Percentiles rank a stretch among this genome's conserved stretches.
Conservation (phyloP, 495 filamentous ascomycete species). For the Darksidea phi region DNA sequence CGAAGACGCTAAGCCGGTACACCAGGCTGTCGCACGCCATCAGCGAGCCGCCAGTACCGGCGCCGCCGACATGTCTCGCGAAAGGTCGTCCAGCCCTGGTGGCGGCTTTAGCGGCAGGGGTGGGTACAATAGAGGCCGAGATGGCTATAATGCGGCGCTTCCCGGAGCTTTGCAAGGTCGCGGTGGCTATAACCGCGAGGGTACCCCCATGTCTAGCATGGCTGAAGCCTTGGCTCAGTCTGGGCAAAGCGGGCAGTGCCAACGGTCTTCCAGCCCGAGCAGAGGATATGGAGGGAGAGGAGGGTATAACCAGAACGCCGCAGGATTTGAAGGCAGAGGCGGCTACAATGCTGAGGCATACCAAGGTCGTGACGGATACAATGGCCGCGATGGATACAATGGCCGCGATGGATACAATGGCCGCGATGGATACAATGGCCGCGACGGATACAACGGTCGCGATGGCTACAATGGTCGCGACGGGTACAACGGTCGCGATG, state of each 20-base stretch:
- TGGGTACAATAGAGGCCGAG: constrained; percentile 26
- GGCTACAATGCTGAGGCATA: constrained; percentile 12
- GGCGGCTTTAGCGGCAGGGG: constrained; percentile 29
- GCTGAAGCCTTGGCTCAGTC: constrained; percentile 1
- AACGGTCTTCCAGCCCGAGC: background rate
- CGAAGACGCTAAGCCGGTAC: constrained; percentile 20
- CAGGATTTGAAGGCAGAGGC: background rate
- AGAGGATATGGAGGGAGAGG: constrained; percentile 10
- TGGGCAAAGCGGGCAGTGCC: background rate
- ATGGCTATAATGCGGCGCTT: constrained; percentile 7
- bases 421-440: constrained; percentile 23
- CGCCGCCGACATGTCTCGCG: constrained; percentile 9
- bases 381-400: constrained; percentile 15
- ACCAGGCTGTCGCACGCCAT: constrained; percentile 23
- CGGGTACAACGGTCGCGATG: constrained; percentile 16
- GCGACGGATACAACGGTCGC: constrained; percentile 33
- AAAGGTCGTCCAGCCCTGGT: constrained; percentile 29
- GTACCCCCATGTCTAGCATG: background rate
- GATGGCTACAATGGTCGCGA: constrained; percentile 34
- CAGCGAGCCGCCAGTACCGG: constrained; percentile 28
- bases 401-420: constrained; percentile 23
- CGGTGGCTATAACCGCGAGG: background rate
- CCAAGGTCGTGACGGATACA: constrained; percentile 25
- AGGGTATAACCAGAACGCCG: constrained; percentile 3
- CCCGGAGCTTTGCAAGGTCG: background rate